Evolutionary conservation across 2,329 filamentous ascomycete species (phyloP).

Genomic region (Neofusicoccum cordaticola): DNA sequence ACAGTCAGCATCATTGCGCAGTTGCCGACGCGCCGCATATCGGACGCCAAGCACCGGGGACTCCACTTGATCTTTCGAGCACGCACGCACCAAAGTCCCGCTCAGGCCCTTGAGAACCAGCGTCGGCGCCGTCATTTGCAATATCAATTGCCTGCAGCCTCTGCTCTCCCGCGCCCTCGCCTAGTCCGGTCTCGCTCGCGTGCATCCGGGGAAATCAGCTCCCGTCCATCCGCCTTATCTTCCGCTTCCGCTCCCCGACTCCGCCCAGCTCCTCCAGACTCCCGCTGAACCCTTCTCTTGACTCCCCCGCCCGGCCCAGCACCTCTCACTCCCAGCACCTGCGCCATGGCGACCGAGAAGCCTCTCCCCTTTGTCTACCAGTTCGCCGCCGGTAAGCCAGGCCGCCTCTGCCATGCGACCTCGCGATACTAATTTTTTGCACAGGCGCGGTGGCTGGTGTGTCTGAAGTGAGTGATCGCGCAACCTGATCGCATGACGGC

Average conservation of each 20-base stretch:
- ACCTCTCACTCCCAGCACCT: conserved; percentile 23
- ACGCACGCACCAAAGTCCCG: neutral
- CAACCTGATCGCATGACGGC: neutral
- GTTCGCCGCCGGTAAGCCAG: conserved; percentile 76
- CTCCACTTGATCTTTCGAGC: conserved; percentile 2
- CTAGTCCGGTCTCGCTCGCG: neutral
- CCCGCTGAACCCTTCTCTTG: conserved; percentile 17
- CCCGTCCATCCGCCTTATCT: conserved; percentile 3
- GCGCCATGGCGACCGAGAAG: conserved; percentile 55
- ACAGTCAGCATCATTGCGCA: neutral
- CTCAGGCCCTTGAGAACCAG: neutral
- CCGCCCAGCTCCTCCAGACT: neutral
- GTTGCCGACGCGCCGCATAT: neutral
- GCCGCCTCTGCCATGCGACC: conserved; percentile 26
- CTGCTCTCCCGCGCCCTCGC: neutral
- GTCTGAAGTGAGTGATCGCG: conserved; percentile 70
- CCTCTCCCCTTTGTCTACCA: conserved; percentile 91
- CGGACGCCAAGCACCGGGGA: conserved; percentile 1
- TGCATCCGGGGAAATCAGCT: neutral
- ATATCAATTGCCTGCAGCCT: neutral
- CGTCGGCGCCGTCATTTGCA: neutral
- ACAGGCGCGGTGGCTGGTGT: conserved; percentile 91
- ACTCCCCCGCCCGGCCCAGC: conserved; percentile 15
- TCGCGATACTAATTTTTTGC: conserved; percentile 30
- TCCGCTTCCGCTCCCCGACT: conserved; percentile 8